phyloP scores from a whole-genome alignment of 768 basidiomycete species.

The Amanita jacksonii region DNA sequence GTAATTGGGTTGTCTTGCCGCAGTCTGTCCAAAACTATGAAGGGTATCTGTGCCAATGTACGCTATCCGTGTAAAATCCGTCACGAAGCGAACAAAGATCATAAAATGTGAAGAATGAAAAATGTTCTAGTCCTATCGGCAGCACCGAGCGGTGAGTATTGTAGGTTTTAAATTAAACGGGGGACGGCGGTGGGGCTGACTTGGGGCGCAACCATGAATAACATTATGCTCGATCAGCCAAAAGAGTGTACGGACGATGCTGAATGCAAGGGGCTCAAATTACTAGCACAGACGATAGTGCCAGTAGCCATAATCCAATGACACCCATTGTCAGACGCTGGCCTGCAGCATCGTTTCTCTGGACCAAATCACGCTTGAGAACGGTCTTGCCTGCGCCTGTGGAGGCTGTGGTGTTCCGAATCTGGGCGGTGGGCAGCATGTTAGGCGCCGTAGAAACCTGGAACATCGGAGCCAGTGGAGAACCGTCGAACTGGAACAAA shows the following conservation, averaged over 20 bases:
- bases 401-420: constrained; percentile 44
- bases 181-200: neutral
- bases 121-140: constrained; percentile 3
- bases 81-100: neutral
- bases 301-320: constrained; percentile 20
- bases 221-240: constrained; percentile 3
- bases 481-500: constrained; percentile 70
- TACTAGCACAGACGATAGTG: constrained; percentile 18
- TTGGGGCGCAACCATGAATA: neutral
- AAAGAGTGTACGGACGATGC: neutral
- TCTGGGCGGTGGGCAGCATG: constrained; percentile 70
- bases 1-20: constrained; percentile 2
- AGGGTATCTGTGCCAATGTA: constrained; percentile 8
- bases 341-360: constrained; percentile 16
- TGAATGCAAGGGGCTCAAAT: constrained; percentile 17
- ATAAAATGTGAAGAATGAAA: neutral
- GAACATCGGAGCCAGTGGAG: constrained; percentile 65
- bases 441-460: constrained; percentile 61
- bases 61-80: neutral
- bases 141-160: neutral
- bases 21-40: neutral
- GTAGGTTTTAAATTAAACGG: constrained; percentile 5
- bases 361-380: constrained; percentile 15
- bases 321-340: constrained; percentile 18
- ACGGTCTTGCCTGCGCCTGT: constrained; percentile 15